phyloP scores from a whole-genome alignment of 768 basidiomycete species.

The Macrolepiota fuliginosa region DNA sequence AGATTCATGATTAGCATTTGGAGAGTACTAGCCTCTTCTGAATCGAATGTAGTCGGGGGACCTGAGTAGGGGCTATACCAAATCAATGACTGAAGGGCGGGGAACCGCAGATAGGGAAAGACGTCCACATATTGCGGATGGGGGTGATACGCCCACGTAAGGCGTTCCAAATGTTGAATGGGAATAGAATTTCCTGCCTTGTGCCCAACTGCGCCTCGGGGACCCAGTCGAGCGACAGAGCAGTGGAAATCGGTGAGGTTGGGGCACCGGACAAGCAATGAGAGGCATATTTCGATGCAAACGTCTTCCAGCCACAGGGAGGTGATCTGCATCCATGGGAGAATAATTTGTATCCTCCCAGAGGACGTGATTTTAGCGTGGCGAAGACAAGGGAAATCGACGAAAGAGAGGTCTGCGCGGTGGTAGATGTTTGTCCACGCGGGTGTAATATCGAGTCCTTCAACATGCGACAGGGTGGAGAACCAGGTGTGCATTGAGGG shows the following conservation, averaged over 20 bases:
- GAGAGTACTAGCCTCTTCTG: too few relatives aligned
- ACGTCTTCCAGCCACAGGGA: neutral
- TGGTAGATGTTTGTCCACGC: neutral
- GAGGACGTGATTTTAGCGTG: neutral
- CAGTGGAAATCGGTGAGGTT: neutral
- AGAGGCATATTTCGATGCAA: neutral
- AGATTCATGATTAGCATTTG: too few relatives aligned
- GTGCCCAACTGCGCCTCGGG: neutral
- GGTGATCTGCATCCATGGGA: conserved; percentile 6
- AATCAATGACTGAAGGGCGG: too few relatives aligned
- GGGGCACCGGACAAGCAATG: neutral
- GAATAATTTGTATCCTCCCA: neutral
- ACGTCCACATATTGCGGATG: too few relatives aligned
- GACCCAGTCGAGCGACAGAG: neutral
- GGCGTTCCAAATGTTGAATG: neutral
- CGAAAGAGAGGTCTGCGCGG: neutral
- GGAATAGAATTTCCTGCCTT: neutral
- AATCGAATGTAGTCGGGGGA: too few relatives aligned
- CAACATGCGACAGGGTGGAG: neutral
- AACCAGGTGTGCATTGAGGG: neutral
- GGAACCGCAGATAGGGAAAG: too few relatives aligned
- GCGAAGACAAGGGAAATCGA: neutral
- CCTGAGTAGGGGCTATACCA: too few relatives aligned
- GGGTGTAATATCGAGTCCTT: neutral
- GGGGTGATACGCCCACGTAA: neutral